Conservation (phyloP, 345 rosid genomes). For the Linum tenue region DNA sequence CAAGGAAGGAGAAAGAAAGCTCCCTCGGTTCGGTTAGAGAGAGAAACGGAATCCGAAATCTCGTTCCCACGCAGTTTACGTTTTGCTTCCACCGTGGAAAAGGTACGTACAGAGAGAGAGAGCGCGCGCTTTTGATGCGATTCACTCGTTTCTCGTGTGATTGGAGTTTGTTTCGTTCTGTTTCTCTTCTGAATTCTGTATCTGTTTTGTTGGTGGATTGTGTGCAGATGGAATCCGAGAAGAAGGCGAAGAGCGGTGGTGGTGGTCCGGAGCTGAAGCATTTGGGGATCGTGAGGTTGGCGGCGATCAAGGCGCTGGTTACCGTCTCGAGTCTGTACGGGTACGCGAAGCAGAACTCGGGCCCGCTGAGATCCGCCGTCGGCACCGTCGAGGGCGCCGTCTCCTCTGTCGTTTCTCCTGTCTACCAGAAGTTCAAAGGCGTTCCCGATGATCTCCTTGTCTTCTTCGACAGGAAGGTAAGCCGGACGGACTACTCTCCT, state of each 20-base stretch:
- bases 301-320: constrained; percentile 46
- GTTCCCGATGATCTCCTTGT: constrained; percentile 63
- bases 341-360: constrained; percentile 69
- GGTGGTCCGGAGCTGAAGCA: constrained; percentile 40
- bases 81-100: neutral
- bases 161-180: no score
- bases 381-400: constrained; percentile 62
- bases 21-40: neutral
- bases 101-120: no score
- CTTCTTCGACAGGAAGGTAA: constrained; percentile 70
- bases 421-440: constrained; percentile 46
- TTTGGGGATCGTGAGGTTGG: constrained; percentile 52
- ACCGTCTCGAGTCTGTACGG: constrained; percentile 49
- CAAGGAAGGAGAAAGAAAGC: neutral
- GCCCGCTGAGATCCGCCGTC: constrained; percentile 62
- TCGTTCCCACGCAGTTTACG: neutral
- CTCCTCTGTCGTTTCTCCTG: constrained; percentile 53
- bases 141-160: neutral
- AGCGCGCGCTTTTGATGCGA: no score
- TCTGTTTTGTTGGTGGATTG: neutral
- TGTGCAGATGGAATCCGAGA: constrained; percentile 38
- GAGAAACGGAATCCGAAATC: neutral
- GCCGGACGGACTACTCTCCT: neutral
- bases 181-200: neutral
- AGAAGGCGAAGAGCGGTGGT: constrained; percentile 9